These are phyloP conservation scores for Plectosphaerella sp. DNA, from an alignment of 2,329 filamentous ascomycete species.

Conservation along the genomic window DNA sequence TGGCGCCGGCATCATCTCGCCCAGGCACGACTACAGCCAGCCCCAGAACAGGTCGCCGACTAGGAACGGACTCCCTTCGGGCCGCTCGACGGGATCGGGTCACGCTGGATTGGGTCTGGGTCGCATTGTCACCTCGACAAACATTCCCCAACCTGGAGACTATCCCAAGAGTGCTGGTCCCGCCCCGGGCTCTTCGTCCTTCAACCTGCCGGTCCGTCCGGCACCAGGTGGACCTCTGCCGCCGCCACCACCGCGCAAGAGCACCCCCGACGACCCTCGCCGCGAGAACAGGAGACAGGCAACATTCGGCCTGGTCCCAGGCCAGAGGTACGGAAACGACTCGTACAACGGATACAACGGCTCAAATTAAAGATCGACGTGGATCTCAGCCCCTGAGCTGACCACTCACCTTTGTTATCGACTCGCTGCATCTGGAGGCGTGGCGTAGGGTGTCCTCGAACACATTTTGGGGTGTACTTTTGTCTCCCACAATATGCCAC, in stretches of 20 bases:
- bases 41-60: conserved; percentile 46
- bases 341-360: conserved; percentile 10
- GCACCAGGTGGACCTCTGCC: conserved; percentile 55
- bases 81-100: conserved; percentile 34
- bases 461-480: too few relatives aligned
- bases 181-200: conserved; percentile 42
- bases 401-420: neutral
- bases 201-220: conserved; percentile 60
- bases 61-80: conserved; percentile 40
- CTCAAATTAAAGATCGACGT: neutral
- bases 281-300: conserved; percentile 50
- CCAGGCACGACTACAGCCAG: conserved; percentile 42
- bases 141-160: conserved; percentile 42
- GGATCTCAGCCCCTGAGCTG: too few relatives aligned
- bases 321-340: conserved; percentile 19
- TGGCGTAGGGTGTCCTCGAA: too few relatives aligned
- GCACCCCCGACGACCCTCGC: conserved; percentile 48
- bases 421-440: too few relatives aligned
- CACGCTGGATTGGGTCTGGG: conserved; percentile 48
- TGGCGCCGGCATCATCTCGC: conserved; percentile 49
- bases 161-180: conserved; percentile 35
- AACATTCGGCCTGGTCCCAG: conserved; percentile 43
- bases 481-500: too few relatives aligned
- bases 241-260: conserved; percentile 55
- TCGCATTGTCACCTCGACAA: conserved; percentile 46